Evolutionary conservation across 441 rosid species (phyloP).

Genomic region (Erodium moschatum): DNA sequence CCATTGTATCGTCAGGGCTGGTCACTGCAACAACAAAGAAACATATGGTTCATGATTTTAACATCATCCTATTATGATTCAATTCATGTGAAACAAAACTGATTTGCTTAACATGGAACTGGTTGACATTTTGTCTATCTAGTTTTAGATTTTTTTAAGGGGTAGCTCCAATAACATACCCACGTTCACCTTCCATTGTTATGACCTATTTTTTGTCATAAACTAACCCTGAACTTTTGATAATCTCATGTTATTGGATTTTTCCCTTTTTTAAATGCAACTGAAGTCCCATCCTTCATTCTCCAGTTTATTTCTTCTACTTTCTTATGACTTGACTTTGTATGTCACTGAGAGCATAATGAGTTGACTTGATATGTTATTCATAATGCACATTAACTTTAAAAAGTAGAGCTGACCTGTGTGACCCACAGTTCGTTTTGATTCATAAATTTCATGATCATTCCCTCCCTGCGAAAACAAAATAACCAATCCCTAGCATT

Average conservation of each 20-base stretch:
- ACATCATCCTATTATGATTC: not conserved
- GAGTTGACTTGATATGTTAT: not conserved
- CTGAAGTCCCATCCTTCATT: not conserved
- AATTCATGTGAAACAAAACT: not conserved
- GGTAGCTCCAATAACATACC: no score
- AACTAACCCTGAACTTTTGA: no score
- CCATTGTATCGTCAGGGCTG: conserved; percentile 74
- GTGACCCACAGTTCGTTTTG: conserved; percentile 76
- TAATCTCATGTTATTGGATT: no score
- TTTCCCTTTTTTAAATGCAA: not conserved
- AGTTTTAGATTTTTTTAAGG: not conserved
- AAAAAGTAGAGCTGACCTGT: conserved; percentile 49
- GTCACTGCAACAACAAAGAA: conserved; percentile 47
- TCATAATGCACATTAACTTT: conserved; percentile 7
- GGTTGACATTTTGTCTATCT: not conserved
- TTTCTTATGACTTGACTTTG: not conserved
- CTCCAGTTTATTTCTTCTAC: not conserved
- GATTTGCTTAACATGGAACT: not conserved
- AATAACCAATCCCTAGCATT: conserved; percentile 11
- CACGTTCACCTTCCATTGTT: no score
- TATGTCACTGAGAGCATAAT: no score
- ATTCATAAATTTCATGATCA: conserved; percentile 86
- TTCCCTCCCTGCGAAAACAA: conserved; percentile 72
- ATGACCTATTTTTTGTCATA: no score
- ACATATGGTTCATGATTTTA: not conserved